Evolutionary conservation across 305 asterid species (phyloP).

Genomic region (Ajuga reptans): DNA sequence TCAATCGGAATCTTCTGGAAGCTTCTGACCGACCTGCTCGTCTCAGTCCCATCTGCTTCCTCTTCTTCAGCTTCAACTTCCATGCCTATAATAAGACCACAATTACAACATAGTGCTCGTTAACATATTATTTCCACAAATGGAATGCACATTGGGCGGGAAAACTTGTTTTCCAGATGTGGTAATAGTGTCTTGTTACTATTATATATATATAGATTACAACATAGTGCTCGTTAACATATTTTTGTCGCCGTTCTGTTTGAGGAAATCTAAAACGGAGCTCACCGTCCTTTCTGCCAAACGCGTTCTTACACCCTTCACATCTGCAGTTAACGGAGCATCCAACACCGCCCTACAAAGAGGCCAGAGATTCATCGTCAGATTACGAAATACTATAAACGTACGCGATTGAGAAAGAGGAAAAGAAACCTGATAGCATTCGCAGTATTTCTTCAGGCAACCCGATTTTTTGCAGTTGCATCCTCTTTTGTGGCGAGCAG

Average conservation of each 20-base stretch:
- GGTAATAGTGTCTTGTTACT: too few species aligned
- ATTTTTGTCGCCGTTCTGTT: not conserved
- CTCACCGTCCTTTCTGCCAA: constrained; percentile 87
- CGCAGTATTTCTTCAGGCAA: constrained; percentile 94
- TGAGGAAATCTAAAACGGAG: not conserved
- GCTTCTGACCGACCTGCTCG: constrained; percentile 24
- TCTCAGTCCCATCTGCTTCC: constrained; percentile 39
- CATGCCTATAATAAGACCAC: constrained; percentile 28
- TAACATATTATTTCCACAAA: not conserved
- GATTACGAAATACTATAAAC: constrained; percentile 17
- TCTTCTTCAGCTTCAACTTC: constrained; percentile 65
- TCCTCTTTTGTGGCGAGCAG: constrained; percentile 97
- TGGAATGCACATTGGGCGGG: too few species aligned
- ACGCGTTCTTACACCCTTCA: constrained; percentile 89
- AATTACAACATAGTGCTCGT: not conserved
- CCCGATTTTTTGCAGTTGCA: constrained; percentile 98
- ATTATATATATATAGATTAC: too few species aligned
- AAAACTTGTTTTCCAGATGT: too few species aligned
- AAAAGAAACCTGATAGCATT: constrained; percentile 87
- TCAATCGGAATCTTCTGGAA: constrained; percentile 31
- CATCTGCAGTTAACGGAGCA: constrained; percentile 96
- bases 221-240: not conserved
- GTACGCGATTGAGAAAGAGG: not conserved
- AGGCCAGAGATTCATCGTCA: constrained; percentile 21
- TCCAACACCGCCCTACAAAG: constrained; percentile 80